phyloP scores from a whole-genome alignment of 2,329 filamentous ascomycete genomes.

The Aspergillus puulaauensis region DNA sequence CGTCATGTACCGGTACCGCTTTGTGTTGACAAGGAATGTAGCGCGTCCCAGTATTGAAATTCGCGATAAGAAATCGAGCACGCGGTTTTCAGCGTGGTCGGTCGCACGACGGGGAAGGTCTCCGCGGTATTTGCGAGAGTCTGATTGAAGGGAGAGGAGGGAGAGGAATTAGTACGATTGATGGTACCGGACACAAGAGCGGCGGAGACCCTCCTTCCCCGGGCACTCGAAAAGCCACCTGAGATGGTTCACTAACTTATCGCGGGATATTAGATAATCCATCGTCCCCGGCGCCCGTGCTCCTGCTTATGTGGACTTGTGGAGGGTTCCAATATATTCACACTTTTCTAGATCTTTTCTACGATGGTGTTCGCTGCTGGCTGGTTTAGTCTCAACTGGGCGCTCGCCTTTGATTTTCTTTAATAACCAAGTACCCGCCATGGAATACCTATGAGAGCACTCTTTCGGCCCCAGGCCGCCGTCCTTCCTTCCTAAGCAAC shows the following conservation, averaged over 20 bases:
- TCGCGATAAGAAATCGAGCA: conserved; percentile 9
- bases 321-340: no score
- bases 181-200: conserved; percentile 2
- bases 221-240: conserved; percentile 32
- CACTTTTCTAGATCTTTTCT: no score
- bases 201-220: conserved; percentile 14
- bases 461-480: no score
- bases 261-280: conserved; percentile 32
- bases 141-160: background rate
- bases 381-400: no score
- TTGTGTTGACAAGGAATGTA: conserved; percentile 17
- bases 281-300: no score
- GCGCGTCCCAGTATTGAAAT: conserved; percentile 17
- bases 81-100: background rate
- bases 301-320: no score
- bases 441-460: no score
- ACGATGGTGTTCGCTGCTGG: no score
- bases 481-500: no score
- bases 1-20: conserved; percentile 31
- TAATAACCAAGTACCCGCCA: no score
- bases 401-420: no score
- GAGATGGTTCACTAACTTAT: conserved; percentile 9
- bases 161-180: conserved; percentile 5
- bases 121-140: background rate
- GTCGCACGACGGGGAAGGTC: conserved; percentile 3